Base-by-base conservation (phyloP, 148 eudicot genomes). In the Beta vulgaris region DNA sequence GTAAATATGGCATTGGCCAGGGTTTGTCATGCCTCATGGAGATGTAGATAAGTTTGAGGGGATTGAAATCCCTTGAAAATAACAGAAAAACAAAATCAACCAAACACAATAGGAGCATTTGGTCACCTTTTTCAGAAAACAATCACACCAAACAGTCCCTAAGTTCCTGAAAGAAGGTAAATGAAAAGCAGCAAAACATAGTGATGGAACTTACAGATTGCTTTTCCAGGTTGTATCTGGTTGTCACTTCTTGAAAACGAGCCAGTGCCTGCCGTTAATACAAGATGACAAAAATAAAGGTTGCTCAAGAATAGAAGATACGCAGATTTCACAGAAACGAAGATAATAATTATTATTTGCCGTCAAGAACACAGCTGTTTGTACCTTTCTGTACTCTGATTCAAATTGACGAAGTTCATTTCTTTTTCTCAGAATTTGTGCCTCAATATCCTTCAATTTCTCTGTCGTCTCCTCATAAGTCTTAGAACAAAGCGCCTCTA, bases 351-450 rank as follows among this genome's bases (percentile, higher is more conserved):
- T 25, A 2, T 34, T 10, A 43, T n/a, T 51, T 34, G 34, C 48
- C 43, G 67, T 3, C 55, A 31, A 1, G 61, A 31, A n/a, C 19
- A 37, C 69, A 58, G 63, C 66, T 67, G 67, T 26, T 9, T 23
- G 11, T 76, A 92, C 99, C 98, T 95, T 87, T 76, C 99, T 88
- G 77, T 95, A 95, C 75, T 95, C 99, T 4, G 88, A 86, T 87
- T 95, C 99, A 86, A 92, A 95, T 68, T 95, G 97, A 62, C 98
- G 97, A 58, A 95, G 85, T 69, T 95, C 99, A 69, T 80, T 86
- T 82, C 93, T 87, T 80, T 89, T 89, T 79, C 84, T 85, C 72
- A 89, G 79, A 69, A 89, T 89, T 82, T 89, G 85, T 58, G 90
- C 86, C 80, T 89, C 93, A 58, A 87, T 77, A 48, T 87, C 93